Base-by-base conservation (phyloP, 805 yeast genomes). In the Torulaspora quercuum region DNA sequence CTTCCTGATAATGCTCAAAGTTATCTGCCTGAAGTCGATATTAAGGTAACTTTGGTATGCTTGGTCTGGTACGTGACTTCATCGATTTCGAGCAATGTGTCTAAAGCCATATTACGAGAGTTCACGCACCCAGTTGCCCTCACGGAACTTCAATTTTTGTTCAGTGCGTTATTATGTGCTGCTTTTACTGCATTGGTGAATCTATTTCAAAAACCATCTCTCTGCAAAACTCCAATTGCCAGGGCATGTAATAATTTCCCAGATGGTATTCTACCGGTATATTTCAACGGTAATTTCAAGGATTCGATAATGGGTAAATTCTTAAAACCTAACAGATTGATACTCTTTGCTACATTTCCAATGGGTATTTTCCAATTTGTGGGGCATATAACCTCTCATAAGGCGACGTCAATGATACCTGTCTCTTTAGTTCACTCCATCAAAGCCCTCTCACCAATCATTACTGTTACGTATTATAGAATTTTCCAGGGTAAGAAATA, bases 341-440 rank as follows among this genome's bases (percentile, higher is more conserved):
- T 81, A 21, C 49, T 84, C 10, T 53, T 66, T 33, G 80, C 87
- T 9, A 86, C 95, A 0, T 74, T 86, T 14, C 97, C 97, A 12
- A 87, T 90, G 95, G 97, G 97, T 6, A 67, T 80, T 43, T 92
- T 90, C 65, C 97, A 90, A 66, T 84, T 90, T 48, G 68, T 81
- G 13, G 98, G 97, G 13, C 97, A 90, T 61, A 78, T 89, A 44
- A 76, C 94, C 9, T 77, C 94, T 6, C 96, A 89, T 58, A 83
- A 84, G 55, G 90, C 97, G n/a, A 88, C 96, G 2, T 75, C 89
- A 2, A 61, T 84, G 43, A 85, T 92, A 34, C 96, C 96, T 0
- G 96, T 92, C n/a, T 84, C 96, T 4, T 65, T 89, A 46, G 97
- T 92, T 13, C 97, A 90, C 60, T 88, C 97, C 6, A 80, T 90